Base-by-base conservation (phyloP, 1,284 basidiomycete genomes). In the Fomitiporia mediterranea region DNA sequence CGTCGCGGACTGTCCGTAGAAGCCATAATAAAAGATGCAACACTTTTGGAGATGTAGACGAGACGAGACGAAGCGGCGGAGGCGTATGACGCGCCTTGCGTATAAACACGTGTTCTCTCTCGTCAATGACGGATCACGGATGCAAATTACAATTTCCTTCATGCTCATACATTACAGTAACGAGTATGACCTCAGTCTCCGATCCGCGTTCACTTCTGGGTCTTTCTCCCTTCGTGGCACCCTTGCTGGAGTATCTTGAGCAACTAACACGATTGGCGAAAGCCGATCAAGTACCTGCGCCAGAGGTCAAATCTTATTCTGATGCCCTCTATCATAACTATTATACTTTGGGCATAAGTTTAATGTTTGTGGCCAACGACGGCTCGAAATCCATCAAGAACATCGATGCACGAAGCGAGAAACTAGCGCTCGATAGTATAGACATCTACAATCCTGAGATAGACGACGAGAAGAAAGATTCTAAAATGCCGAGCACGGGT, bases 261-360 rank as follows among this genome's bases (percentile, higher is more conserved):
- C 62, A 67, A 2, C 68, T 86, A 3, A 62, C 71, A 4, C 53
- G 66, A 11, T 62, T 60, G 13, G 58, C 63, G 13, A 54, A 63
- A 57, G 53, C 55, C 37, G 48, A 55, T 54, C 57, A 62, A 49
- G 48, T 43, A 60, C 59, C 68, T 1, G 59, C 64, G n/a, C 82
- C 86, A 8, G 80, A 89, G 58, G 71, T 90, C 68, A 92, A 91
- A 67, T 72, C 82, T 0, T 95, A 91, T 69, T 68, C 86, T 35
- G 91, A 95, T 69, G 80, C 80, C 3, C 82, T 91, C 58, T 97
- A 94, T 72, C 80, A 89, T 73, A 94, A 91, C 69, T 93, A 92
- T 72, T 81, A 79, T 66, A 28, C 76, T 0, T 76, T 93, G 32
- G 93, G 92, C 9, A 63, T 95, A 63, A 94, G 91, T 59, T 71